Conservation (phyloP, 352 stramenopile species). For the Phytophthora kernoviae region DNA sequence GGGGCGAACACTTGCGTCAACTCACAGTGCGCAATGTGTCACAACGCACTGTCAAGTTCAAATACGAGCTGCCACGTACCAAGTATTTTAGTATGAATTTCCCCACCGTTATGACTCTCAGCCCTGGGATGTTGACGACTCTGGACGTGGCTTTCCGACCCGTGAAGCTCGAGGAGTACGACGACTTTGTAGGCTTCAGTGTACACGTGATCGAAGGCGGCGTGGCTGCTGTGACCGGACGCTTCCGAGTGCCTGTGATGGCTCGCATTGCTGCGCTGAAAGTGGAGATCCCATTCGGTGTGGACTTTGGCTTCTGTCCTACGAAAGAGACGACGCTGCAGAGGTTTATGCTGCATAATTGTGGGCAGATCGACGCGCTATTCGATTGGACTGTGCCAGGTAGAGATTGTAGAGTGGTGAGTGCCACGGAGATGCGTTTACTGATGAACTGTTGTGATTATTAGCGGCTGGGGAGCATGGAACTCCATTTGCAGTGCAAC, state of each 20-base stretch:
- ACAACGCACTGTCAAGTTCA: conserved; percentile 88
- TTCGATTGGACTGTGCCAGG: conserved; percentile 88
- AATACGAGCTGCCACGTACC: conserved; percentile 91
- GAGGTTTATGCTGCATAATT: conserved; percentile 84
- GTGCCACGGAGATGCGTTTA: not conserved
- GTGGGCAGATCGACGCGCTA: conserved; percentile 81
- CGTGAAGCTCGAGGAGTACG: conserved; percentile 89
- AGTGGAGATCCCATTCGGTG: conserved; percentile 53
- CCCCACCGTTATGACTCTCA: conserved; percentile 88
- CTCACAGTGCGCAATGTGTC: conserved; percentile 93
- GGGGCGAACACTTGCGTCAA: conserved; percentile 91
- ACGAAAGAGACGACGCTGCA: conserved; percentile 80
- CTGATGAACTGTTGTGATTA: not conserved
- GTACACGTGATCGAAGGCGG: conserved; percentile 85
- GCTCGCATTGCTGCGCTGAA: conserved; percentile 82
- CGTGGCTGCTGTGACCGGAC: conserved; percentile 62
- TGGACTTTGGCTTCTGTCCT: conserved; percentile 92
- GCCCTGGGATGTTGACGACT: conserved; percentile 82
- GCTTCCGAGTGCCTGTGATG: conserved; percentile 88
- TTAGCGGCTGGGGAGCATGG: conserved; percentile 60
- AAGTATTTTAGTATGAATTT: conserved; percentile 96
- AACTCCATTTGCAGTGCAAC: conserved; percentile 81
- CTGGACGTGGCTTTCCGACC: conserved; percentile 92
- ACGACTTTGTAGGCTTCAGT: conserved; percentile 92
- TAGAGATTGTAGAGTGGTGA: conserved; percentile 1